Evolutionary conservation across 768 basidiomycete genomes (phyloP).

Genomic region (Kwoniella botswanensis): DNA sequence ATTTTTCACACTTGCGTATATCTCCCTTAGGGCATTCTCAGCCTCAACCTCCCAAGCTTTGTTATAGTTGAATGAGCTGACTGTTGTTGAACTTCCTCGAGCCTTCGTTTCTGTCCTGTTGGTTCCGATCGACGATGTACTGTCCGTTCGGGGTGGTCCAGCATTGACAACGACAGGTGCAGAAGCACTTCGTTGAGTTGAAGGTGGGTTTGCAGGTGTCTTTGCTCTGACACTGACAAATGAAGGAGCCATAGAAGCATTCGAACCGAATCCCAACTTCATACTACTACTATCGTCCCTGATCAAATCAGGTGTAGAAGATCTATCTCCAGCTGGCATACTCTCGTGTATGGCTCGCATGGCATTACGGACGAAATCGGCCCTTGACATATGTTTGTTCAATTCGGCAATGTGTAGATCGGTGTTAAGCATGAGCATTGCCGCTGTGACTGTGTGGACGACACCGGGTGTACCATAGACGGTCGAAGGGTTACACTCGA

Average conservation of each 20-base stretch:
- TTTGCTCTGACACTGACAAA: constrained; percentile 17
- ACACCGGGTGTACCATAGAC: constrained; percentile 85
- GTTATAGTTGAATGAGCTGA: constrained; percentile 41
- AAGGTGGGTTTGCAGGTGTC: constrained; percentile 15
- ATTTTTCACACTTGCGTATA: constrained; percentile 88
- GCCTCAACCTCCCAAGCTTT: constrained; percentile 84
- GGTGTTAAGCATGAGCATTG: constrained; percentile 90
- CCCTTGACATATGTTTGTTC: constrained; percentile 82
- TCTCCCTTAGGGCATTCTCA: constrained; percentile 88
- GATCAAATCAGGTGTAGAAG: constrained; percentile 68
- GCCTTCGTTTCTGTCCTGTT: constrained; percentile 3
- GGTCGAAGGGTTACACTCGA: constrained; percentile 81
- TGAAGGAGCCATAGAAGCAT: constrained; percentile 19
- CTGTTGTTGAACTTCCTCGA: constrained; percentile 40
- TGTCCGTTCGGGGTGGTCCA: constrained; percentile 17
- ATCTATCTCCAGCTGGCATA: constrained; percentile 61
- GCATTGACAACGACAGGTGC: constrained; percentile 34
- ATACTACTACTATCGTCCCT: constrained; percentile 65
- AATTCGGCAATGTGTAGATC: constrained; percentile 96
- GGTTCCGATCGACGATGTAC: constrained; percentile 18
- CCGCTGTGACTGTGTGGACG: constrained; percentile 93
- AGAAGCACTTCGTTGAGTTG: constrained; percentile 36
- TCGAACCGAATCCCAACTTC: constrained; percentile 18
- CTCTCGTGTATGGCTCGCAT: constrained; percentile 83
- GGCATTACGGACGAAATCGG: constrained; percentile 91